Conservation (phyloP, 2,329 filamentous ascomycete genomes). For the Trichoderma sp. region DNA sequence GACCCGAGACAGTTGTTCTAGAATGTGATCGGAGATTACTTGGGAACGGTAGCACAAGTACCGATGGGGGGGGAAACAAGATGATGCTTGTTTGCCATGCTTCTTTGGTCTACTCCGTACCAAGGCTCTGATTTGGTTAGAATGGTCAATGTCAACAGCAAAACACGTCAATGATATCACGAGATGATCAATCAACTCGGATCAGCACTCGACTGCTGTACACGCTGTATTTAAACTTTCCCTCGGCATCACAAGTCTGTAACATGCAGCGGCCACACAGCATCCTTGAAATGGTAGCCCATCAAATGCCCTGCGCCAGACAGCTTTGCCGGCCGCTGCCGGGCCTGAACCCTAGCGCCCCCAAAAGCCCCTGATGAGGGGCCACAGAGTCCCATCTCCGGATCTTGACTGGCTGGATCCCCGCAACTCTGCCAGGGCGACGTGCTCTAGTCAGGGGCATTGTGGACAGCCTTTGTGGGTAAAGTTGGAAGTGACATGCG, state of each 20-base stretch:
- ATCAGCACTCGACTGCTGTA: not conserved
- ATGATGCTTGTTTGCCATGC: not conserved
- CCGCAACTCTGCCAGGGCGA: slow-evolving; percentile 17
- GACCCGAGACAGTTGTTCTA: slow-evolving; percentile 12
- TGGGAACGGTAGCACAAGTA: not conserved
- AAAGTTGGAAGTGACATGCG: not conserved
- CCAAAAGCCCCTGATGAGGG: slow-evolving; percentile 12
- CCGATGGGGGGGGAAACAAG: not conserved
- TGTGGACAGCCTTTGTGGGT: slow-evolving; percentile 7
- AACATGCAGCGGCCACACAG: not conserved
- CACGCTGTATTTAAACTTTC: not conserved
- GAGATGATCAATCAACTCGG: not conserved
- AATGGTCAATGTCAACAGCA: not conserved
- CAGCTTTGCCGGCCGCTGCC: not conserved
- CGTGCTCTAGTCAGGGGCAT: slow-evolving; percentile 20
- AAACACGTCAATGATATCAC: not conserved
- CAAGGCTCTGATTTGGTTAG: no score
- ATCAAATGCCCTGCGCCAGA: not conserved
- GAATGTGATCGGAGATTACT: slow-evolving; percentile 12
- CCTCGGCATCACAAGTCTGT: slow-evolving; percentile 7
- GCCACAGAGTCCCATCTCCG: not conserved
- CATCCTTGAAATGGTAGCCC: not conserved
- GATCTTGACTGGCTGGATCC: slow-evolving; percentile 19
- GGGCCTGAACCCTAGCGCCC: slow-evolving; percentile 18
- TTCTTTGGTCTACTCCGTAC: not conserved